A percentile compares a stretch with the other conserved stretches of the same genome.
Evolutionary conservation across 129 eudicot species (phyloP).

Genomic region (Flaveria linearis): DNA sequence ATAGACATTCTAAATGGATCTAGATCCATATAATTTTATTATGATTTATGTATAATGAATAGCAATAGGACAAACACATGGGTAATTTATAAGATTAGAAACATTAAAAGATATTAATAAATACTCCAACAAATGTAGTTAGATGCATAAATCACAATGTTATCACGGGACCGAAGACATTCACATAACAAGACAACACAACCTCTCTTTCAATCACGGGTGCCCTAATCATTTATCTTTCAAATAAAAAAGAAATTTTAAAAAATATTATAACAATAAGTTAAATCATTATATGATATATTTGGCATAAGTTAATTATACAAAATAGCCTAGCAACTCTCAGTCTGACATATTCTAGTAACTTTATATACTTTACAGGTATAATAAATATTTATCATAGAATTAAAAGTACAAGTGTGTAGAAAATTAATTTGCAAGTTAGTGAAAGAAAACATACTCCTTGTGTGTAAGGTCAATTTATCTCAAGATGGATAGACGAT

Average conservation of each 20-base stretch:
- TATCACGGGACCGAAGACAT: conserved; percentile 41
- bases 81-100: conserved; percentile 4
- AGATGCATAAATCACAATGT: conserved; percentile 28
- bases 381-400: too few relatives aligned
- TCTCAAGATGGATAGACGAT: too few relatives aligned
- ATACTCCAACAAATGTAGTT: conserved; percentile 20
- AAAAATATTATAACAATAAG: not conserved
- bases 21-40: not conserved
- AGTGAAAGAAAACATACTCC: too few relatives aligned
- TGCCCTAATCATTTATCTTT: conserved; percentile 1
- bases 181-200: conserved; percentile 38
- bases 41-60: not conserved
- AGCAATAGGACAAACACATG: conserved; percentile 1
- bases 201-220: conserved; percentile 33
- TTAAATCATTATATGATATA: not conserved
- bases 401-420: not conserved
- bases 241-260: not conserved
- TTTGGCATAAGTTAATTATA: not conserved
- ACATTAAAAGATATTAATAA: conserved; percentile 17
- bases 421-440: too few relatives aligned
- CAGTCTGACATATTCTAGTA: not conserved
- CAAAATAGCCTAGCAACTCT: not conserved
- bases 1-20: not conserved
- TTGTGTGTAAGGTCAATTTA: too few relatives aligned
- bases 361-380: not conserved